phyloP scores from a whole-genome alignment of 2,329 filamentous ascomycete species.

The Botryotinia narcissicola region DNA sequence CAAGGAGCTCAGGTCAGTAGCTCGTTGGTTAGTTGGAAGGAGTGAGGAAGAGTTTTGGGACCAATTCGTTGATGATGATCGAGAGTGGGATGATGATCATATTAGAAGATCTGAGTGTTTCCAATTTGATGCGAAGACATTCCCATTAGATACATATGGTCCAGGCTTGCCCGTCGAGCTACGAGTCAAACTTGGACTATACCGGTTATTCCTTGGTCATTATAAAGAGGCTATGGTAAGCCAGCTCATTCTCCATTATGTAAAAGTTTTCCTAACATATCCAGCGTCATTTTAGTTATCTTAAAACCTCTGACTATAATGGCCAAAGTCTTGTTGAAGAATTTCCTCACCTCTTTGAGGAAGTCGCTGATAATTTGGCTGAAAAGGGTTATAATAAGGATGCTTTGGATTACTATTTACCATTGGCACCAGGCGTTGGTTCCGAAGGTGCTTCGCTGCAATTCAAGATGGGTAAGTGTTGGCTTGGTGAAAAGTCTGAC shows the following conservation, averaged over 20 bases:
- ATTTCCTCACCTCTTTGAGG: constrained; percentile 76
- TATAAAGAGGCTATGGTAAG: constrained; percentile 72
- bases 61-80: constrained; percentile 65
- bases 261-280: constrained; percentile 19
- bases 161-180: constrained; percentile 75
- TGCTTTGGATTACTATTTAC: constrained; percentile 57
- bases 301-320: constrained; percentile 60
- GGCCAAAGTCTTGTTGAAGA: constrained; percentile 54
- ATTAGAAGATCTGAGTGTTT: constrained; percentile 61
- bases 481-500: constrained; percentile 60
- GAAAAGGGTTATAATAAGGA: constrained; percentile 50
- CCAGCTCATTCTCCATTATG: constrained; percentile 27
- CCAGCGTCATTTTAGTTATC: constrained; percentile 65
- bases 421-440: constrained; percentile 50
- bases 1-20: constrained; percentile 64
- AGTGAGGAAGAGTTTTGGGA: constrained; percentile 77
- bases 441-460: constrained; percentile 47
- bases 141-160: constrained; percentile 63
- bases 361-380: constrained; percentile 61
- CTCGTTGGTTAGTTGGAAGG: constrained; percentile 80
- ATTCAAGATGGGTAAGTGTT: constrained; percentile 57
- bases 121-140: constrained; percentile 56
- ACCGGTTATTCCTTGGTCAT: constrained; percentile 69
- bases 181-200: constrained; percentile 78
- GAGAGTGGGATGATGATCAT: constrained; percentile 82